Percentiles rank a stretch among this genome's conserved stretches.
These are phyloP conservation scores for Globisporangium nodosum DNA, from an alignment of 352 stramenopile species.

Conservation along the genomic window DNA sequence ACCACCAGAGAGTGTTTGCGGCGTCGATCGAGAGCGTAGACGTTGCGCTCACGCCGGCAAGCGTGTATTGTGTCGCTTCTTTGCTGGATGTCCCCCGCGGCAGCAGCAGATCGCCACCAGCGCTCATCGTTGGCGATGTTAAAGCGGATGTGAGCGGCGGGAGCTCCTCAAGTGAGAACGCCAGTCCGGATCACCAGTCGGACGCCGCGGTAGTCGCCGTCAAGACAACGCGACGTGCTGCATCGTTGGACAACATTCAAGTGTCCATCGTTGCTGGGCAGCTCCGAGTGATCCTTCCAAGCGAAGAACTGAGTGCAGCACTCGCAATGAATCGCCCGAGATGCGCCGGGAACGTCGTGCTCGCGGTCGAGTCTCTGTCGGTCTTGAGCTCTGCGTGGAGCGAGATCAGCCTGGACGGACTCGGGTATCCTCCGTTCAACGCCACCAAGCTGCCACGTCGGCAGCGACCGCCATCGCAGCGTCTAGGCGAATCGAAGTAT, in stretches of 20 bases:
- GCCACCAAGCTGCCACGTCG: conserved; percentile 51
- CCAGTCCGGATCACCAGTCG: background rate
- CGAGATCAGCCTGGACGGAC: conserved; percentile 59
- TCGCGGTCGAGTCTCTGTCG: conserved; percentile 48
- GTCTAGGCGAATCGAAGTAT: conserved; percentile 34
- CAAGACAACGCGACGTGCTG: background rate
- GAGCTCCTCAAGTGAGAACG: background rate
- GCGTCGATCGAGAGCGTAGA: conserved; percentile 42
- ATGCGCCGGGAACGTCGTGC: conserved; percentile 19
- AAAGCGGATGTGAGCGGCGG: too few species aligned
- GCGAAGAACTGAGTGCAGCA: conserved; percentile 26
- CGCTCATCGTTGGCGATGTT: background rate
- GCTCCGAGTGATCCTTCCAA: conserved; percentile 48
- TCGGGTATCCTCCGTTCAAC: conserved; percentile 78
- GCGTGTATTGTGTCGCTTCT: conserved; percentile 33
- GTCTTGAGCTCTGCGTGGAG: conserved; percentile 34
- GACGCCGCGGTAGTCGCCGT: background rate
- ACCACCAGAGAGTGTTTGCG: conserved; percentile 24
- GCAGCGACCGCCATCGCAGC: conserved; percentile 35
- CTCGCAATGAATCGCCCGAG: conserved; percentile 12
- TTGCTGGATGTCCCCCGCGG: conserved; percentile 3
- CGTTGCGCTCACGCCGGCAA: conserved; percentile 38
- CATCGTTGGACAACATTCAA: conserved; percentile 20
- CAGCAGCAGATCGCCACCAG: background rate
- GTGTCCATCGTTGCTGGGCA: conserved; percentile 42